These are phyloP conservation scores for Eucalyptus regnans DNA, from an alignment of 345 rosid species.

Conservation along the genomic window DNA sequence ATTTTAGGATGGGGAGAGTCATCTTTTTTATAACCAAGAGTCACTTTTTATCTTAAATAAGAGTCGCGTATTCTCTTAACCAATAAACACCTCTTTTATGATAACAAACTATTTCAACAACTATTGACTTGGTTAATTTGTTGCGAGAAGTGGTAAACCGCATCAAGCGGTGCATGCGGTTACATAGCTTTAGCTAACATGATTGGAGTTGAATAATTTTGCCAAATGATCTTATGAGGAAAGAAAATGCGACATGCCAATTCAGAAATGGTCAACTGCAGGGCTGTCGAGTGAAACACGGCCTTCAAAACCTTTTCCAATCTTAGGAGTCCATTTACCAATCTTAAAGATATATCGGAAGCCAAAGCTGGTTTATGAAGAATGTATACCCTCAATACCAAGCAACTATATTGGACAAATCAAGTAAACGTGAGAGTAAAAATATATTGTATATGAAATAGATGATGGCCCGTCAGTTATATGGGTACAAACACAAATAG, in stretches of 20 bases:
- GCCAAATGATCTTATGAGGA: background rate
- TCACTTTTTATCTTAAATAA: too few relatives aligned
- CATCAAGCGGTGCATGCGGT: background rate
- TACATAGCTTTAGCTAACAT: background rate
- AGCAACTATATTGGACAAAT: background rate
- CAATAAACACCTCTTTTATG: too few relatives aligned
- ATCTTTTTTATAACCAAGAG: too few relatives aligned
- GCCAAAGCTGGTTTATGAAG: background rate
- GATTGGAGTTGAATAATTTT: background rate
- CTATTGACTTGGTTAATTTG: background rate
- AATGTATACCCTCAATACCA: background rate
- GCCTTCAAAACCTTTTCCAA: background rate
- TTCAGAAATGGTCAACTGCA: background rate
- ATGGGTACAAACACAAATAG: background rate
- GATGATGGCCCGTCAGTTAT: background rate
- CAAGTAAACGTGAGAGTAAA: too few relatives aligned
- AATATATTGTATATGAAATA: too few relatives aligned
- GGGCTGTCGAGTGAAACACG: background rate
- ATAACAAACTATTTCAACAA: too few relatives aligned
- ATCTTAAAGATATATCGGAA: background rate
- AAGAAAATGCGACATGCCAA: background rate
- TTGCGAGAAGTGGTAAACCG: background rate
- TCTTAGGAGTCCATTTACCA: background rate
- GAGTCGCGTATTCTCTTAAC: too few relatives aligned
- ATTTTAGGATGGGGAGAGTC: too few relatives aligned